These are phyloP conservation scores for Otatea glauca DNA, from an alignment of 176 grass and related monocot species.

Conservation along the genomic window DNA sequence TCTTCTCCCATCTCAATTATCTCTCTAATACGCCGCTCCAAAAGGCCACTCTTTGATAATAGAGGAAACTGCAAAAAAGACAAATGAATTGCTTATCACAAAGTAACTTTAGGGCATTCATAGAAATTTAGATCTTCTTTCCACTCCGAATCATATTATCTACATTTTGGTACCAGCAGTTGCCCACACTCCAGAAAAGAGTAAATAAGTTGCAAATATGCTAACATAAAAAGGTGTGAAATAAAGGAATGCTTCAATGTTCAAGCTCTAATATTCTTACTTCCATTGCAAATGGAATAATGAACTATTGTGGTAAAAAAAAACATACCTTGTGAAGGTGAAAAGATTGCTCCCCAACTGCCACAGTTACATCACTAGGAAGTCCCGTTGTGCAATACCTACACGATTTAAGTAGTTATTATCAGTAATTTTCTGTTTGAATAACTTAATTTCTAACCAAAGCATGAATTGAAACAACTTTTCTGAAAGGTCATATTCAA, in stretches of 20 bases:
- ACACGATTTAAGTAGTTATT: constrained; percentile 33
- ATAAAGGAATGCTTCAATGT: background rate
- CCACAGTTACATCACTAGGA: constrained; percentile 77
- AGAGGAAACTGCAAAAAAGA: constrained; percentile 77
- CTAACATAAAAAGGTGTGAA: background rate
- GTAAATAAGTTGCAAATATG: constrained; percentile 8
- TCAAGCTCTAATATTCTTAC: background rate
- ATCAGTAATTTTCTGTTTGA: constrained; percentile 34
- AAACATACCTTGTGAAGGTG: constrained; percentile 89
- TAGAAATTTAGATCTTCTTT: constrained; percentile 20
- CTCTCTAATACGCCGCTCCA: constrained; percentile 71
- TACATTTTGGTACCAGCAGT: constrained; percentile 15
- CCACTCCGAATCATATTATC: background rate
- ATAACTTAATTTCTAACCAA: constrained; percentile 8
- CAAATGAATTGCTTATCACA: constrained; percentile 6
- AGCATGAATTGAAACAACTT: constrained; percentile 16
- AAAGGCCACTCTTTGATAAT: constrained; percentile 84
- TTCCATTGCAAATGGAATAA: background rate
- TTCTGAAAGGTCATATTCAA: background rate
- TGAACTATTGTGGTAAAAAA: constrained; percentile 26
- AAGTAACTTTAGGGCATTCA: background rate
- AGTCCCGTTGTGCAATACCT: constrained; percentile 91
- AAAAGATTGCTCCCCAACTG: constrained; percentile 65
- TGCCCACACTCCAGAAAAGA: constrained; percentile 20
- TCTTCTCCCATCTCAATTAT: constrained; percentile 67